phyloP scores from a whole-genome alignment of 2,329 filamentous ascomycete genomes.

The Pezicula carpinea region DNA sequence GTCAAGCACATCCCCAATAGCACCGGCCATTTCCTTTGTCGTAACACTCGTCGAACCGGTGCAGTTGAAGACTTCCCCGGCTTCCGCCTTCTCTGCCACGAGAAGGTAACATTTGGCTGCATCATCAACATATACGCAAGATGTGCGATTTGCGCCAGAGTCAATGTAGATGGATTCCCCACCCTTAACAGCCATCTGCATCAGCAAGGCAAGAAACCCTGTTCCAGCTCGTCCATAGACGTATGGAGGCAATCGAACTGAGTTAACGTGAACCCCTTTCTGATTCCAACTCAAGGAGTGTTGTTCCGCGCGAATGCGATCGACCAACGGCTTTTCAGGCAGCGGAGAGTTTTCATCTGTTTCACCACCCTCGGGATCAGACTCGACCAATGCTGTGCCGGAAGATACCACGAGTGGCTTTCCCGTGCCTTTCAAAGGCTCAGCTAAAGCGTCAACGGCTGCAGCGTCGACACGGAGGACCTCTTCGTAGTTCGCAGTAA shows the following conservation, averaged over 20 bases:
- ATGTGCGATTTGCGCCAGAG: slow-evolving; percentile 25
- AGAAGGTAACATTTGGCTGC: slow-evolving; percentile 37
- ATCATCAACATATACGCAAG: slow-evolving; percentile 38
- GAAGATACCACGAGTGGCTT: slow-evolving; percentile 34
- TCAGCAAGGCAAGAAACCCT: slow-evolving; percentile 28
- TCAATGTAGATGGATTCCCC: slow-evolving; percentile 29
- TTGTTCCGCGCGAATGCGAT: slow-evolving; percentile 26
- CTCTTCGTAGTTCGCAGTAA: slow-evolving; percentile 20
- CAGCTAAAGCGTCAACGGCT: slow-evolving; percentile 34
- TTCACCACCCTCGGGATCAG: slow-evolving; percentile 27
- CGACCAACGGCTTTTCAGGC: slow-evolving; percentile 19
- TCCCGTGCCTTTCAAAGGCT: slow-evolving; percentile 27
- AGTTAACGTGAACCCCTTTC: slow-evolving; percentile 30
- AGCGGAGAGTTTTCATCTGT: slow-evolving; percentile 18
- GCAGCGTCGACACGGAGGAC: slow-evolving; percentile 29
- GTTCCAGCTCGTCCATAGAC: slow-evolving; percentile 38
- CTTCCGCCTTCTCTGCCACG: slow-evolving; percentile 29
- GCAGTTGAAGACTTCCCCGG: slow-evolving; percentile 33
- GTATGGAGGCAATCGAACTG: slow-evolving; percentile 37
- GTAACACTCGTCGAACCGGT: slow-evolving; percentile 28
- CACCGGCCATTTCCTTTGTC: slow-evolving; percentile 25
- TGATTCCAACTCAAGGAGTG: slow-evolving; percentile 26
- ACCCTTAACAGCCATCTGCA: slow-evolving; percentile 24
- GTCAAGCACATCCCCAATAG: slow-evolving; percentile 24
- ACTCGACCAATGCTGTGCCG: slow-evolving; percentile 25